Percentiles rank a stretch among this genome's conserved stretches.
These are phyloP conservation scores for Cyathus olla DNA, from an alignment of 1,284 basidiomycete genomes.

Conservation along the genomic window DNA sequence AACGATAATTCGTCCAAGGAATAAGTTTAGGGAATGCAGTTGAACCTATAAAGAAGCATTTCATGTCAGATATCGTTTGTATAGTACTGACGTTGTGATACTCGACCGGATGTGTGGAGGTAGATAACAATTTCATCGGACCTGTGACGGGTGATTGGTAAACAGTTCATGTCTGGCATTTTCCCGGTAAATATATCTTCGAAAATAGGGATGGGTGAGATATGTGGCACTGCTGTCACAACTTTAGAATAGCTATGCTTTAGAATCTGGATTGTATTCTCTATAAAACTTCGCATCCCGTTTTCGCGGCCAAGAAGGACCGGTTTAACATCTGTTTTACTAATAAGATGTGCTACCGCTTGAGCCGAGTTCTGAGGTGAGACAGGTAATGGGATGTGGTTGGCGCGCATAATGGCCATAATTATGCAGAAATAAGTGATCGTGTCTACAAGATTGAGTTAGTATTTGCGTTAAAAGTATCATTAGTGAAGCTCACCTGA, in stretches of 20 bases:
- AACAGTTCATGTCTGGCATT: neutral
- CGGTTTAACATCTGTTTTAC: neutral
- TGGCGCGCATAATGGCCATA: conserved; percentile 6
- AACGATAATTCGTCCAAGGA: neutral
- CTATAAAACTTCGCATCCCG: conserved; percentile 7
- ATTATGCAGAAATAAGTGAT: conserved; percentile 7
- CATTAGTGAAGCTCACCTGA: neutral
- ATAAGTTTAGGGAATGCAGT: conserved; percentile 12
- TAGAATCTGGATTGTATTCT: neutral
- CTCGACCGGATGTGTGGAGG: conserved; percentile 40
- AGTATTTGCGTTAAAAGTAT: neutral
- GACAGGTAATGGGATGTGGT: conserved; percentile 13
- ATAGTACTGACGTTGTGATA: too few species aligned
- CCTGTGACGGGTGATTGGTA: neutral
- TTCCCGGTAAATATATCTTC: conserved; percentile 5
- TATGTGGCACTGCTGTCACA: neutral
- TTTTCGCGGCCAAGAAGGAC: conserved; percentile 11
- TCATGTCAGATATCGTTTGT: too few species aligned
- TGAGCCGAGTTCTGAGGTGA: conserved; percentile 18
- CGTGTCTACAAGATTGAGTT: neutral
- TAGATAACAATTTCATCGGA: conserved; percentile 15
- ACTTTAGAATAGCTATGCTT: neutral
- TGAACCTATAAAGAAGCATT: conserved; percentile 6
- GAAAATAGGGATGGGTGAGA: conserved; percentile 3
- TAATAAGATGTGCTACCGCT: conserved; percentile 11